Evolutionary conservation across 2,329 filamentous ascomycete genomes (phyloP), one percentile per base, ranked within the genome.

Genomic region (Colletotrichum caudatum): DNA sequence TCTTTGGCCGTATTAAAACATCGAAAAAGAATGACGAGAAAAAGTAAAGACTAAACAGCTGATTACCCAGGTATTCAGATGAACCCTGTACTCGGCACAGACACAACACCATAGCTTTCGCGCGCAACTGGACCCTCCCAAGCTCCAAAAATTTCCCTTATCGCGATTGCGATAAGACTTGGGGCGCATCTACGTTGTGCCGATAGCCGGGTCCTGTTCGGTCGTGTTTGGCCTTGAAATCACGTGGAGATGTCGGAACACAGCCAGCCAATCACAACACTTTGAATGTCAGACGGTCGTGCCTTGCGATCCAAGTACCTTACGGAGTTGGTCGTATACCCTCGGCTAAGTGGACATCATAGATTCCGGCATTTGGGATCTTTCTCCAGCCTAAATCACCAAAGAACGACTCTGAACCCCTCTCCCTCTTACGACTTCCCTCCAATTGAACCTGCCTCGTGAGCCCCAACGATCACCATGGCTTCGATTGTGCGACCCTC

Each of bases 401-500:
- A 59, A 62, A 60, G 20, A 51, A 58, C 73, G 64, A 70, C 44
- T 60, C 39, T 59, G 18, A 58, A 58, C 4, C 12, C 51, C 6
- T 62, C 65, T 46, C 61, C 44, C 26, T 20, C 41, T 23, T 48
- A 63, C 66, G 65, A 51, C 72, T 14, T 53, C 0, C 54, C 50
- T 48, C n/a, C 74, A 69, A 71, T 68, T 71, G 61, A 63, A 74
- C 69, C n/a, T 60, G 57, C 59, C 53, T n/a, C 51, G 44, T 46
- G 37, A 64, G 51, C 23, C 44, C 58, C 64, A 41, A 37, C 59
- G 59, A 75, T 48, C 51, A 81, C 74, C 66, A 90, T 90, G 88
- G 87, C 87, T 75, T 90, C 88, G 69, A 81, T 89, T 77, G 81
- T 85, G 78, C 87, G 88, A 78, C 83, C 87, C 66, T 81, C 84